Evolutionary conservation across 495 filamentous ascomycete species (phyloP).

Genomic region (Neurospora sp.): DNA sequence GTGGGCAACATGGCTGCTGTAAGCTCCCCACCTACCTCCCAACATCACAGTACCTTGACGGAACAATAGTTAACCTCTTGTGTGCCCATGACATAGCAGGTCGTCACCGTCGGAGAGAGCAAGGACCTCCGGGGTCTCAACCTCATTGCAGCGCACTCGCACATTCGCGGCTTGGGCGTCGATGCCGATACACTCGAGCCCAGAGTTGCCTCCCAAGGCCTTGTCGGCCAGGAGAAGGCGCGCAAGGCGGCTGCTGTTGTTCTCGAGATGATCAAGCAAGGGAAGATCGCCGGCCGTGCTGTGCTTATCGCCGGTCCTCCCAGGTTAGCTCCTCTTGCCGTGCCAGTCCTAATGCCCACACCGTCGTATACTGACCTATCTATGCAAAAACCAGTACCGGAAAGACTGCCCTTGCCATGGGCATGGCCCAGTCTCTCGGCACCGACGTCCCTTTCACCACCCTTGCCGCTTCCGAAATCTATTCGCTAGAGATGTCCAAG

Average conservation of each 20-base stretch:
- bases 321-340: conserved; percentile 33
- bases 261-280: conserved; percentile 95
- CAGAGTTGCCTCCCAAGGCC: conserved; percentile 76
- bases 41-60: not conserved
- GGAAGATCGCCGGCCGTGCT: conserved; percentile 93
- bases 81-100: conserved; percentile 44
- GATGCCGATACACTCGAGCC: conserved; percentile 87
- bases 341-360: not conserved
- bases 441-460: conserved; percentile 93
- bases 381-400: conserved; percentile 52
- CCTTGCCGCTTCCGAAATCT: conserved; percentile 91
- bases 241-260: conserved; percentile 93
- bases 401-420: conserved; percentile 98
- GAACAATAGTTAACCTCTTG: not conserved
- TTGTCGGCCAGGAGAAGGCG: conserved; percentile 93
- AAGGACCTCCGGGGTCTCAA: conserved; percentile 91
- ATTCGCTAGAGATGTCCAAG: conserved; percentile 97
- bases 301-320: conserved; percentile 94
- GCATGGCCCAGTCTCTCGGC: conserved; percentile 92
- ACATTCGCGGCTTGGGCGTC: conserved; percentile 91
- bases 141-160: conserved; percentile 95
- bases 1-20: conserved; percentile 27
- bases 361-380: conserved; percentile 2
- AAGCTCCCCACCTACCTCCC: conserved; percentile 3
- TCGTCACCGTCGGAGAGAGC: conserved; percentile 86